phyloP scores from a whole-genome alignment of 495 filamentous ascomycete species.

The Trichoderma orchidacearum region DNA sequence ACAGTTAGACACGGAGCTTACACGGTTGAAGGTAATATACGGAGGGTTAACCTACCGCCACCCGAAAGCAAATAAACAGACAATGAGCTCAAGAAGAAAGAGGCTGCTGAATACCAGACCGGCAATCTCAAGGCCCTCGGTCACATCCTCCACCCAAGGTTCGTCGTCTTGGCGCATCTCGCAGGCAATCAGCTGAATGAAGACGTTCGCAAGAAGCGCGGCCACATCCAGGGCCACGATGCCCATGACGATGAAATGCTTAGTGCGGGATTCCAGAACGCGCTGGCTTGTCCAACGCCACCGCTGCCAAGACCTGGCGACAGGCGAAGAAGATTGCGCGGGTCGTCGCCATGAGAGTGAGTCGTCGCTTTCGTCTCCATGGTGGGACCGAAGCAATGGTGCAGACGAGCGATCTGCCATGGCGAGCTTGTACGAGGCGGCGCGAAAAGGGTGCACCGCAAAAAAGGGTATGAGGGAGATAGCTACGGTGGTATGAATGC shows the following conservation, averaged over 20 bases:
- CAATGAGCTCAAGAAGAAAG: slow-evolving; percentile 45
- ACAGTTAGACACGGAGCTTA: neutral
- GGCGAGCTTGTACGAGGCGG: neutral
- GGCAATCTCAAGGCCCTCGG: slow-evolving; percentile 26
- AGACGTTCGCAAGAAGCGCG: slow-evolving; percentile 47
- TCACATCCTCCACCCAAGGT: slow-evolving; percentile 19
- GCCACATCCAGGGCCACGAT: slow-evolving; percentile 43
- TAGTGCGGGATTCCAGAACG: slow-evolving; percentile 38
- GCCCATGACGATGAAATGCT: slow-evolving; percentile 42
- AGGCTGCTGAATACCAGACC: slow-evolving; percentile 42
- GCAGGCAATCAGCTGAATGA: slow-evolving; percentile 47
- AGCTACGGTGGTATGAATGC: too few species aligned
- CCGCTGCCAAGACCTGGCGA: neutral
- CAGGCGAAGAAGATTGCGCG: neutral
- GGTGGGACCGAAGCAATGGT: neutral
- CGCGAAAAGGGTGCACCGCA: neutral
- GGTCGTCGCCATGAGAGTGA: neutral
- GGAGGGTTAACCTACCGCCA: slow-evolving; percentile 21
- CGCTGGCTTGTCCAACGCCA: slow-evolving; percentile 3
- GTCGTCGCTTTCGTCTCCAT: neutral
- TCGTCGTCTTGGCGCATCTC: slow-evolving; percentile 26
- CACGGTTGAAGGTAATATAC: too few species aligned
- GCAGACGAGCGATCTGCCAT: neutral
- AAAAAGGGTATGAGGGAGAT: neutral
- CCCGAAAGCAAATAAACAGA: slow-evolving; percentile 44